Evolutionary conservation across 164 flowering plant species (phyloP).

Genomic region (Aristolochia contorta): DNA sequence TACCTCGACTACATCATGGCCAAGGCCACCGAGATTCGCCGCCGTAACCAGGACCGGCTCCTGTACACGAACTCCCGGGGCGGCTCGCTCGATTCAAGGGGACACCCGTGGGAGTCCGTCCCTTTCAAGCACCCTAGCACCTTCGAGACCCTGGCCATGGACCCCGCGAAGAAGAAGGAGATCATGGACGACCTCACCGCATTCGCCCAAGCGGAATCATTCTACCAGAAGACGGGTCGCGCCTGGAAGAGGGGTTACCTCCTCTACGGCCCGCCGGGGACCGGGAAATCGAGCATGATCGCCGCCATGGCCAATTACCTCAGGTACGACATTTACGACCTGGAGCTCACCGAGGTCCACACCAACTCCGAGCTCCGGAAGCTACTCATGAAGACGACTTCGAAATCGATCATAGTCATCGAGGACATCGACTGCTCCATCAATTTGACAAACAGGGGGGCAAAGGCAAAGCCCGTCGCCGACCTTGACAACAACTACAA

Average conservation of each 20-base stretch:
- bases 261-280: conserved; percentile 74
- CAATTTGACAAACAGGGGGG: conserved; percentile 32
- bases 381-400: conserved; percentile 63
- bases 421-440: conserved; percentile 84
- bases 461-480: too few relatives aligned
- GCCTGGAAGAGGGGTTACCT: conserved; percentile 85
- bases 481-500: too few relatives aligned
- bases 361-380: conserved; percentile 67
- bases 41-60: conserved; percentile 55
- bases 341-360: conserved; percentile 62
- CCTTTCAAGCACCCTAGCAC: conserved; percentile 82
- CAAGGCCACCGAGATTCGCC: conserved; percentile 46
- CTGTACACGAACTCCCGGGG: conserved; percentile 67
- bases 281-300: conserved; percentile 83
- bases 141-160: conserved; percentile 77
- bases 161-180: conserved; percentile 41
- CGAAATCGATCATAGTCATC: conserved; percentile 77
- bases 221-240: conserved; percentile 58
- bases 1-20: conserved; percentile 59
- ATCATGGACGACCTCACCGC: conserved; percentile 53
- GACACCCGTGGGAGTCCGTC: conserved; percentile 80
- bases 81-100: conserved; percentile 59
- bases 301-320: conserved; percentile 85
- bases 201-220: conserved; percentile 43
- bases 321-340: conserved; percentile 66